phyloP scores from a whole-genome alignment of 202 grass and related monocot species.

The Digitaria exilis region DNA sequence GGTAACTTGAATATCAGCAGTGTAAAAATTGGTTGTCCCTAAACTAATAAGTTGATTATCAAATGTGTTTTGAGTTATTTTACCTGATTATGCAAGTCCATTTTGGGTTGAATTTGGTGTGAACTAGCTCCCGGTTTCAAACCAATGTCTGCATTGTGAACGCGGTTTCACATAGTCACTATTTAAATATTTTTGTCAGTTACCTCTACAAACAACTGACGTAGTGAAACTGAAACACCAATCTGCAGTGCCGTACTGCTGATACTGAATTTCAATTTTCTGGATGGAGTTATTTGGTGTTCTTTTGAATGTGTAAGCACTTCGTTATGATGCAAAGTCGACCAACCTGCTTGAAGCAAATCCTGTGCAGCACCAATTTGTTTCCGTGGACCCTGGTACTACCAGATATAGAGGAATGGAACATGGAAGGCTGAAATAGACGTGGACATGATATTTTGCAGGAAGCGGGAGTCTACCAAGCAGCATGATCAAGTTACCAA shows the following conservation, averaged over 20 bases:
- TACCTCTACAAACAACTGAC: neutral
- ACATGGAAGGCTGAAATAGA: neutral
- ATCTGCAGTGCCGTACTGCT: neutral
- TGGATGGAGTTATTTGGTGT: neutral
- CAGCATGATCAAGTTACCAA: neutral
- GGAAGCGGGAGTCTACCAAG: neutral
- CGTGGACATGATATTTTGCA: neutral
- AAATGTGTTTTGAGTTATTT: neutral
- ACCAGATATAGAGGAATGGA: neutral
- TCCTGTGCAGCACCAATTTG: neutral
- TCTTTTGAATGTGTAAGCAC: neutral
- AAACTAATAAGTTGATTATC: neutral
- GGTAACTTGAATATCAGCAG: neutral
- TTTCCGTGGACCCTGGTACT: neutral
- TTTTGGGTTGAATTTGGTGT: neutral
- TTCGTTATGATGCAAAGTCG: neutral
- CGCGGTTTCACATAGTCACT: neutral
- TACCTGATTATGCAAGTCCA: neutral
- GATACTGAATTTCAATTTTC: neutral
- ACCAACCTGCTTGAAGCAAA: neutral
- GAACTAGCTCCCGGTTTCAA: neutral
- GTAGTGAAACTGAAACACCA: neutral
- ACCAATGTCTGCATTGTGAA: neutral
- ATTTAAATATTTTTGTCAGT: constrained; percentile 12
- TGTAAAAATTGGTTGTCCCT: neutral